A percentile compares a stretch with the other conserved stretches of the same genome.
These are phyloP conservation scores for Colletotrichum karsti DNA, from an alignment of 2,329 filamentous ascomycete species.

Conservation along the genomic window DNA sequence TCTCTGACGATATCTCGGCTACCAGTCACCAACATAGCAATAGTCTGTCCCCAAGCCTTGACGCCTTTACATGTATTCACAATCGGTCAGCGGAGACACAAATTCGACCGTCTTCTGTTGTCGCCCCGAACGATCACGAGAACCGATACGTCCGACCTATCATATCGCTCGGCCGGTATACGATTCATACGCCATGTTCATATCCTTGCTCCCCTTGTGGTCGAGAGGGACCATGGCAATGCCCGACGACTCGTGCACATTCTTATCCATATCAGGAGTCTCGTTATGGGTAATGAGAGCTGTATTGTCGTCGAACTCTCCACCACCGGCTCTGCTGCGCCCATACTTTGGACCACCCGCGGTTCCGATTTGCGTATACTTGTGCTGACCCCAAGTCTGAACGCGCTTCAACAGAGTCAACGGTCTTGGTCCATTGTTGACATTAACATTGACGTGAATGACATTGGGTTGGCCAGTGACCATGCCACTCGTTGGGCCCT, in stretches of 20 bases:
- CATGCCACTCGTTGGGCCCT: conserved; percentile 16
- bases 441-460: neutral
- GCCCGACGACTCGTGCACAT: neutral
- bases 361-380: conserved; percentile 40
- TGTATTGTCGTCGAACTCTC: neutral
- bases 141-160: too few relatives aligned
- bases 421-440: neutral
- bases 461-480: neutral
- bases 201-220: conserved; percentile 32
- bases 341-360: neutral
- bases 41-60: too few relatives aligned
- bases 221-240: conserved; percentile 31
- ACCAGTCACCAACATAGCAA: too few relatives aligned
- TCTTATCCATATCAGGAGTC: neutral
- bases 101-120: too few relatives aligned
- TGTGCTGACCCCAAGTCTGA: conserved; percentile 35
- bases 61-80: too few relatives aligned
- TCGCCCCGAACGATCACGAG: too few relatives aligned
- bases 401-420: conserved; percentile 26
- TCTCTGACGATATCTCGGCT: too few relatives aligned
- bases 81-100: too few relatives aligned
- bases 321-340: neutral
- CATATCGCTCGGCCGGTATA: conserved; percentile 14
- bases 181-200: conserved; percentile 36
- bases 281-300: neutral